phyloP scores from a whole-genome alignment of 2,329 filamentous ascomycete genomes.

The Colletotrichum theobromicola region DNA sequence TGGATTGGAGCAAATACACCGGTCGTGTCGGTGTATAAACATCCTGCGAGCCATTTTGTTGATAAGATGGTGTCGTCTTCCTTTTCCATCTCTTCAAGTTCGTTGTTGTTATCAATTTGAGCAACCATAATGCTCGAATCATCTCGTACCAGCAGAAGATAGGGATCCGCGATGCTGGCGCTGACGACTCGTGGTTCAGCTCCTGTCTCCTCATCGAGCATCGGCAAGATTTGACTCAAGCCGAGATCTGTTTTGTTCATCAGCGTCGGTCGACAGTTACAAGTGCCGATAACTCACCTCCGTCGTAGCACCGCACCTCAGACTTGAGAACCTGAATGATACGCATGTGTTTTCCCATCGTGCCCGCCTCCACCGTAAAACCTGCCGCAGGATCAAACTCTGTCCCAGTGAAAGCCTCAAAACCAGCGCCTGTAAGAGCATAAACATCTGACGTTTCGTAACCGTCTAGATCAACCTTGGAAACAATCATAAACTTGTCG shows the following conservation, averaged over 20 bases:
- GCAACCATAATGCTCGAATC: slow-evolving; percentile 82
- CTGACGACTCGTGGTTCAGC: slow-evolving; percentile 79
- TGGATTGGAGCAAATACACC: slow-evolving; percentile 56
- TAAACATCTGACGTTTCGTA: slow-evolving; percentile 83
- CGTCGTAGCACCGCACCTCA: slow-evolving; percentile 90
- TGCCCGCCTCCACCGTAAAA: slow-evolving; percentile 83
- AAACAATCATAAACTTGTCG: slow-evolving; percentile 84
- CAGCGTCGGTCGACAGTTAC: not conserved
- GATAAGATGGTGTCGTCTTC: slow-evolving; percentile 59
- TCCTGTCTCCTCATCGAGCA: slow-evolving; percentile 89
- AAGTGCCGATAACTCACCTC: slow-evolving; percentile 61
- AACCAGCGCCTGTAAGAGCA: slow-evolving; percentile 72
- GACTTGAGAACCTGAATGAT: slow-evolving; percentile 88
- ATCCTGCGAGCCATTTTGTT: slow-evolving; percentile 83
- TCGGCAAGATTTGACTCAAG: slow-evolving; percentile 88
- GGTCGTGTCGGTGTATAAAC: slow-evolving; percentile 74
- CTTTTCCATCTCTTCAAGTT: slow-evolving; percentile 82
- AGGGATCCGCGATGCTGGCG: slow-evolving; percentile 87
- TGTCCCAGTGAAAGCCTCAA: slow-evolving; percentile 78
- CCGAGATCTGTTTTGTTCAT: slow-evolving; percentile 62
- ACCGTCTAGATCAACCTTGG: slow-evolving; percentile 71
- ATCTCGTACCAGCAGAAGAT: slow-evolving; percentile 81
- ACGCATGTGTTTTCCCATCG: slow-evolving; percentile 78
- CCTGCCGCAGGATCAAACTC: slow-evolving; percentile 94
- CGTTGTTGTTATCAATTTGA: slow-evolving; percentile 79